Base-by-base conservation (phyloP, 2,329 filamentous ascomycete genomes). In the Xylariaceae sp. region DNA sequence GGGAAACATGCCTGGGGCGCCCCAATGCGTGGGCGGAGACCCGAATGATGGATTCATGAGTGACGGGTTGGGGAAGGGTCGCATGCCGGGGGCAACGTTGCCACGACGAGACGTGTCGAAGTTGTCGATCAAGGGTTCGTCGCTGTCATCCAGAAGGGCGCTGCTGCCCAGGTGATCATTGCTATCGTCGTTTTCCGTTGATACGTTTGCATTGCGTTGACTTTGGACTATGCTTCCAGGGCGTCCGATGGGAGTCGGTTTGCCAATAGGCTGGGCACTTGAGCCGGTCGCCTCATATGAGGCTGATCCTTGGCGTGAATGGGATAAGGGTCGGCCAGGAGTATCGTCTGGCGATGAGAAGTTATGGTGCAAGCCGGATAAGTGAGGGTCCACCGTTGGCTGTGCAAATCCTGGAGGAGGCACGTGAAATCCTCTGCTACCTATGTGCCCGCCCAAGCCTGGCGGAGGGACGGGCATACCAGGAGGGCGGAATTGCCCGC, bases 91-190 rank as follows among this genome's bases (percentile, higher is more conserved):
- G 3, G 77, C 76, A 33, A 78, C 78, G 44, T 76, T 81, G 47
- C 77, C 72, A 50, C 76, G 73, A 41, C 76, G 71, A 40, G 71
- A 69, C 39, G 76, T 70, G 11, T 50, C 55, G 1, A 60, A 39
- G 22, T 45, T 73, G 44, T 61, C 71, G 6, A 69, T 67, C 33
- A 76, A 73, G 56, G 71, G 80, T 66, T 76, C 87, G 71, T 76
- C 89, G 63, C 69, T 85, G 65, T 95, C 91, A 55, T 87, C 87
- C 43, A 97, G 76, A 12, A 99, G 76, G 12, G 92, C 94, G 62
- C 90, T 92, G 70, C 93, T 97, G 12, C 94, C 94, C 22, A 99
- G 78, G 62, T 94, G 91, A 55, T 87, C 82, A 56, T 85, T 87
- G 49, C 89, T 73, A 45, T 89, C 83, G 50, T 93, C 90, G 17